These are phyloP conservation scores for sweet orange (Citrus sinensis) DNA, from an alignment of 345 rosid genomes.

Conservation along the genomic window DNA sequence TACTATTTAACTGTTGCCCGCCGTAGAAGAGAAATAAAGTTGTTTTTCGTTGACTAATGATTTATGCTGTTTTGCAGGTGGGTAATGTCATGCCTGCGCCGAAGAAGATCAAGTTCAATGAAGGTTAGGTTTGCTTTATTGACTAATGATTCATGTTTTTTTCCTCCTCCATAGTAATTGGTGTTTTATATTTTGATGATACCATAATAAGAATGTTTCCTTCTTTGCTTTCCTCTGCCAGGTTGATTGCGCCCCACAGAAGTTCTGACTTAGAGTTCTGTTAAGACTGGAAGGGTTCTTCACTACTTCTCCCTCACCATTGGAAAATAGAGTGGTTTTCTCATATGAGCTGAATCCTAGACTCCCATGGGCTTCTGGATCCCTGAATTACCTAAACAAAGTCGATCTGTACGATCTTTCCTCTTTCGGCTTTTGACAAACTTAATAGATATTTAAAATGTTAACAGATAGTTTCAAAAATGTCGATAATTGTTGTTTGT, in stretches of 20 bases:
- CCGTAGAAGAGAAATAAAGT: background rate
- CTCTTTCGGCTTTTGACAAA: background rate
- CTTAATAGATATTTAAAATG: background rate
- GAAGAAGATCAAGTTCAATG: conserved; percentile 75
- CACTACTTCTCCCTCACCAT: background rate
- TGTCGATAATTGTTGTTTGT: background rate
- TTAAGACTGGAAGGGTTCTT: background rate
- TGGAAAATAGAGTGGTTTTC: background rate
- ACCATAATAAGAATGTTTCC: background rate
- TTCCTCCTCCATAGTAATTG: background rate
- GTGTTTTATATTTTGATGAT: background rate
- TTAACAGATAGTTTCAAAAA: background rate
- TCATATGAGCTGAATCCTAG: background rate
- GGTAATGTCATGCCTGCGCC: conserved; percentile 53
- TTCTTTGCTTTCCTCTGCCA: background rate
- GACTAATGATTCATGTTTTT: background rate
- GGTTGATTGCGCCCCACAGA: background rate
- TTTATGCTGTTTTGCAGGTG: conserved; percentile 41
- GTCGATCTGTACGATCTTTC: background rate
- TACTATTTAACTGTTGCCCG: background rate
- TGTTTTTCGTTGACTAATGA: background rate
- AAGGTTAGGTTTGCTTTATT: conserved; percentile 34
- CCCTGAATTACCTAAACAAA: background rate
- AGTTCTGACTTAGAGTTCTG: background rate
- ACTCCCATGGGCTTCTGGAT: background rate